These are phyloP conservation scores for Penicillium vulpinum DNA, from an alignment of 2,329 filamentous ascomycete species.

Conservation along the genomic window DNA sequence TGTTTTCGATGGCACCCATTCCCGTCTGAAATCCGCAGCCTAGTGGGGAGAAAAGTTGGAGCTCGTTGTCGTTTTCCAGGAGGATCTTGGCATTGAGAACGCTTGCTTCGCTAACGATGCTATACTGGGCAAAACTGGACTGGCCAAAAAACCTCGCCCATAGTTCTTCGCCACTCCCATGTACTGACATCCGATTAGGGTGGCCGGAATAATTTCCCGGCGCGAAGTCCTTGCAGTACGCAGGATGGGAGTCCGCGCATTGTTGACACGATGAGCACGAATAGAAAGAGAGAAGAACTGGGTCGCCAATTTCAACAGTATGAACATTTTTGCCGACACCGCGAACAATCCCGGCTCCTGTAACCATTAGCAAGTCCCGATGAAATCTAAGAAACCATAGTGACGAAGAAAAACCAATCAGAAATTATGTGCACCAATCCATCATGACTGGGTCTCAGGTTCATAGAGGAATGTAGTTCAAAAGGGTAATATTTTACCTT, in stretches of 20 bases:
- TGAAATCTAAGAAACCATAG: too few relatives aligned
- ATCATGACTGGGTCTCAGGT: too few relatives aligned
- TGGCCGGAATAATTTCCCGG: slow-evolving; percentile 14
- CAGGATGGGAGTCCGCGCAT: slow-evolving; percentile 29
- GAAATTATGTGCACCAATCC: too few relatives aligned
- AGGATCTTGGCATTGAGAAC: slow-evolving; percentile 25
- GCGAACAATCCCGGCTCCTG: slow-evolving; percentile 21
- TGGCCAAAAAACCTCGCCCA: slow-evolving; percentile 32
- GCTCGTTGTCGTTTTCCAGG: slow-evolving; percentile 16
- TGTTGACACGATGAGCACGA: slow-evolving; percentile 35
- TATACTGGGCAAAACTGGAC: slow-evolving; percentile 30
- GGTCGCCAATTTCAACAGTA: slow-evolving; percentile 16
- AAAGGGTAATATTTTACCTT: slow-evolving; percentile 15
- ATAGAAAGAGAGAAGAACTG: slow-evolving; percentile 38
- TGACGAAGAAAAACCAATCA: too few relatives aligned
- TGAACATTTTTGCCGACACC: slow-evolving; percentile 17
- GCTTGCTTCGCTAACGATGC: slow-evolving; percentile 25
- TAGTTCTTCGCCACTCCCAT: background rate
- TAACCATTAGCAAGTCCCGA: background rate
- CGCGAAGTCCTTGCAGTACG: slow-evolving; percentile 29
- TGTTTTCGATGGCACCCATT: slow-evolving; percentile 40
- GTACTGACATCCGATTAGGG: background rate
- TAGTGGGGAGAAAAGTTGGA: slow-evolving; percentile 27
- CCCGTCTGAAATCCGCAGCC: slow-evolving; percentile 36
- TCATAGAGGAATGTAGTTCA: too few relatives aligned